phyloP scores from a whole-genome alignment of 2,329 filamentous ascomycete genomes.

The Aspergillus oerlinghausenensis region DNA sequence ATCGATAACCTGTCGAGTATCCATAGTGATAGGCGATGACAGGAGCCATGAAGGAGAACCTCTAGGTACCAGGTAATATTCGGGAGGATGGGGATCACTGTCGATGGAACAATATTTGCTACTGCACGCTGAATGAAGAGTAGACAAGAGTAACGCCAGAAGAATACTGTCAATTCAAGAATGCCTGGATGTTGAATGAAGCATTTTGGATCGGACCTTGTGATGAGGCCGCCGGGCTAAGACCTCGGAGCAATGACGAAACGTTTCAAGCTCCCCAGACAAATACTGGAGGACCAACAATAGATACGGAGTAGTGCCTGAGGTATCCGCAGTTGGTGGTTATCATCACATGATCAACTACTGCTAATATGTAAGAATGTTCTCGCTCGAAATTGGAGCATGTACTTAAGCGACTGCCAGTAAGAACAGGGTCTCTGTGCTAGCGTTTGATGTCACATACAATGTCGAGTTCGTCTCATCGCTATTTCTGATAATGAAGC shows the following conservation, averaged over 20 bases:
- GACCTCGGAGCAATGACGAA: background rate
- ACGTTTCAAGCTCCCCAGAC: background rate
- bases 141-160: background rate
- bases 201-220: background rate
- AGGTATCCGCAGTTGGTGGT: background rate
- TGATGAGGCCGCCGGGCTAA: background rate
- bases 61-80: background rate
- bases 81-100: background rate
- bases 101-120: slow-evolving; percentile 5
- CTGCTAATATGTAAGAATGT: background rate
- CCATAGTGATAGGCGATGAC: slow-evolving; percentile 56
- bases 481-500: too few species aligned
- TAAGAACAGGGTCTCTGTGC: too few species aligned
- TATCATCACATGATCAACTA: background rate
- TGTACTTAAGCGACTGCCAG: background rate
- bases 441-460: too few species aligned
- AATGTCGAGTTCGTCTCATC: too few species aligned
- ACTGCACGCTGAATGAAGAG: slow-evolving; percentile 4
- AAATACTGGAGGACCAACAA: background rate
- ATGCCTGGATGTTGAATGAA: background rate
- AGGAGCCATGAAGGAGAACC: slow-evolving; percentile 3
- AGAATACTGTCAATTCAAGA: background rate
- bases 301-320: background rate
- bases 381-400: background rate
- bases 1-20: slow-evolving; percentile 82